Evolutionary conservation across 768 basidiomycete species (phyloP), one percentile per base, ranked within the genome.

Genomic region (Phanerodontia chrysosporium): DNA sequence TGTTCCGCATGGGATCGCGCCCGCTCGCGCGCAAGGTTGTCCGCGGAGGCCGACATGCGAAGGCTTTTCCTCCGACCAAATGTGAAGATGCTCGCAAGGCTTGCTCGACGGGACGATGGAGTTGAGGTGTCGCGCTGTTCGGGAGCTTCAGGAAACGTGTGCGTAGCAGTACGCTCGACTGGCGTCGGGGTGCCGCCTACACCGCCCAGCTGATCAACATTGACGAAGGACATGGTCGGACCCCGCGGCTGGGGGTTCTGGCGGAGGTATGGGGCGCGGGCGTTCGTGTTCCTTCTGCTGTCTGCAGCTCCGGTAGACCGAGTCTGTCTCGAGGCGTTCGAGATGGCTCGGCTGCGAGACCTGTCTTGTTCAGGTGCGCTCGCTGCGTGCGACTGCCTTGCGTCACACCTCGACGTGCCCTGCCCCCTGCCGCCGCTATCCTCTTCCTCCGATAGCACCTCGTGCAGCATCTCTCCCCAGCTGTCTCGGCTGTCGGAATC

Each of bases 161-260:
- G 44, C 68, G 52, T 57, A 14, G 64, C 69, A 69, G 49, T 69
- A 51, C 61, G 69, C 55, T 67, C 57, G 69, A 74, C 6, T 61
- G 67, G 32, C 62, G 61, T 71, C 3, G 89, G 90, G 0, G 85
- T 81, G 60, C 87, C 85, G 28, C 88, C 88, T 22, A 90, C 79
- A 25, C 84, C 87, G 29, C 84, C 86, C 4, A 76, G 69, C 35
- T 75, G 68, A 63, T 80, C 79, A 4, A 80, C 68, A 59, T 75
- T 76, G 64, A 78, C 71, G 63, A 78, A 80, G 0, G 79, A 75
- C 9, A 78, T 65, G 14, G 74, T 73, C 9, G 69, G 58, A 21
- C 29, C 21, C 62, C 60, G 30, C 66, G 60, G 64, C 72, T 29
- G 28, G 28, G 32, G 49, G 30, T 49, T 42, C 24, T 49, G 46